Percentiles rank a stretch among this genome's conserved stretches.
Conservation (phyloP, 768 basidiomycete species). For the Flagelloscypha sp. region DNA sequence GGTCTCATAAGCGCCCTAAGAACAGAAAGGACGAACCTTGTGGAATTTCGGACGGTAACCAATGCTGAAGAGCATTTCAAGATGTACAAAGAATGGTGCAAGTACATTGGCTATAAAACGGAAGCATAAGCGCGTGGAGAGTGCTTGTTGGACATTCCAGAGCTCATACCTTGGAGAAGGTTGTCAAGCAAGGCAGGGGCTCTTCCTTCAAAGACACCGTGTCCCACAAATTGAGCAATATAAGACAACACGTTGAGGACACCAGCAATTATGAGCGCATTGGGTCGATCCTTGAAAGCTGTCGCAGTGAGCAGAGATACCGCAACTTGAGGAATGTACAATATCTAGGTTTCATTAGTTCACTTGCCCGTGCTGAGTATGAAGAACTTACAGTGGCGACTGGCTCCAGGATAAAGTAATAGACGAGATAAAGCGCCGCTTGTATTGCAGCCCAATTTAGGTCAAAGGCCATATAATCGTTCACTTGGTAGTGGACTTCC, state of each 20-base stretch:
- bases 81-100: constrained; percentile 93
- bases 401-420: constrained; percentile 80
- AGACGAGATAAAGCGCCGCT: constrained; percentile 52
- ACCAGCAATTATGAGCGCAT: constrained; percentile 46
- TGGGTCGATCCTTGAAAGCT: constrained; percentile 46
- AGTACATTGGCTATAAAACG: constrained; percentile 72
- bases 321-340: constrained; percentile 71
- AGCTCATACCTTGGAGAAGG: constrained; percentile 65
- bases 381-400: constrained; percentile 65
- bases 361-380: too few species aligned
- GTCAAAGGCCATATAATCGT: constrained; percentile 61
- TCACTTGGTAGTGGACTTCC: constrained; percentile 39
- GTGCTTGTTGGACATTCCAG: too few species aligned
- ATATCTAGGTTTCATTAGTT: too few species aligned
- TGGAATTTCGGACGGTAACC: constrained; percentile 77
- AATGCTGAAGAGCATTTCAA: constrained; percentile 77
- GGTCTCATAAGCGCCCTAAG: too few species aligned
- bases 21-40: too few species aligned
- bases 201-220: constrained; percentile 79
- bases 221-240: constrained; percentile 87
- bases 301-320: constrained; percentile 64
- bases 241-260: constrained; percentile 64
- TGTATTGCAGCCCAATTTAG: constrained; percentile 57
- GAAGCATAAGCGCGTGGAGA: background rate
- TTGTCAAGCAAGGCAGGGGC: constrained; percentile 89